These are phyloP conservation scores for Phoma sp. DNA, from an alignment of 2,329 filamentous ascomycete genomes.

Conservation along the genomic window DNA sequence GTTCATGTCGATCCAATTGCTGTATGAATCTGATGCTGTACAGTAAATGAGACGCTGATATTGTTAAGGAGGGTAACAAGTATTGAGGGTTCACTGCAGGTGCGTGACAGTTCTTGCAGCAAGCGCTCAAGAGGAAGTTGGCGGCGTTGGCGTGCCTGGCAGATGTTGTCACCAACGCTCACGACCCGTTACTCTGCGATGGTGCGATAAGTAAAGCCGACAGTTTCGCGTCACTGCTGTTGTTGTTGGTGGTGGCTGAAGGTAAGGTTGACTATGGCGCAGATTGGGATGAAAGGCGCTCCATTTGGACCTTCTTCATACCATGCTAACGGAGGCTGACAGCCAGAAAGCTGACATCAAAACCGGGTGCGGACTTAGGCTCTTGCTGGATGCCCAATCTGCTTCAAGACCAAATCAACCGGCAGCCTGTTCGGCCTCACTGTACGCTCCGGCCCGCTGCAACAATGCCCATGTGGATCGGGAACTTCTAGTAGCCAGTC, in stretches of 20 bases:
- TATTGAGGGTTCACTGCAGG: not conserved
- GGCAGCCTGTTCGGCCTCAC: conserved; percentile 17
- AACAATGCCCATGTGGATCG: conserved; percentile 13
- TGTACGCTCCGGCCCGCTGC: conserved; percentile 14
- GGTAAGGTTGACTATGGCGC: not conserved
- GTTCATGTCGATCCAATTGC: conserved; percentile 17
- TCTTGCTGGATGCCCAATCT: conserved; percentile 15
- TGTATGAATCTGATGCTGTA: not conserved
- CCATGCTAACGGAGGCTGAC: conserved; percentile 1
- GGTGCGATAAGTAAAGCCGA: not conserved
- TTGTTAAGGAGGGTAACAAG: not conserved
- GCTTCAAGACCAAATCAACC: conserved; percentile 5
- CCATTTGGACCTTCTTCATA: not conserved
- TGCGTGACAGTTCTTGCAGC: not conserved
- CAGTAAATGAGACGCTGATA: not conserved
- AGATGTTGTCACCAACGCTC: not conserved
- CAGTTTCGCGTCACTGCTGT: not conserved
- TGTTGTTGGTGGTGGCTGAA: not conserved
- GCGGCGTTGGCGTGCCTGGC: not conserved
- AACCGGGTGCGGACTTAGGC: conserved; percentile 8
- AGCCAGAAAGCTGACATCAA: not conserved
- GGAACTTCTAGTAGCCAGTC: conserved; percentile 11
- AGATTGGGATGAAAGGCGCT: not conserved
- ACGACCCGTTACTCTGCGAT: not conserved
- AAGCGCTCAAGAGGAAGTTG: not conserved